phyloP scores from a whole-genome alignment of 352 stramenopile species.

The Elongisporangium prolatum region DNA sequence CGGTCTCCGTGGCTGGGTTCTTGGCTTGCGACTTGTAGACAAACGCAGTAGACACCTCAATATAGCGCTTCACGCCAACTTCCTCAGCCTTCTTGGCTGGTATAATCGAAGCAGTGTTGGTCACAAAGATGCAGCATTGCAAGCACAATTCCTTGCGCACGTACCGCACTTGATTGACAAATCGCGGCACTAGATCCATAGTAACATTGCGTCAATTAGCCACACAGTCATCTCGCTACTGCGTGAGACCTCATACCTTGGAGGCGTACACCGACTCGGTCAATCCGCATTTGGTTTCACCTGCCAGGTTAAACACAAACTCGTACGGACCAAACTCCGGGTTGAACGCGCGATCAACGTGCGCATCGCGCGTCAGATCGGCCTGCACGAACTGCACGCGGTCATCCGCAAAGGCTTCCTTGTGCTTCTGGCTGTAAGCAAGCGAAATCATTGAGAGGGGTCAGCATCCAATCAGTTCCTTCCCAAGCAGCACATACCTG shows the following conservation, averaged over 20 bases:
- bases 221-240: background rate
- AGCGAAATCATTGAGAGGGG: background rate
- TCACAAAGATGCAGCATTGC: no score
- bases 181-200: constrained; percentile 51
- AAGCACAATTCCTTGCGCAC: constrained; percentile 9
- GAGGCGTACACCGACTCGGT: constrained; percentile 71
- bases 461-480: background rate
- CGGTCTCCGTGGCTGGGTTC: constrained; percentile 46
- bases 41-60: constrained; percentile 86
- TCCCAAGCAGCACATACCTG: constrained; percentile 19
- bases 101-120: no score
- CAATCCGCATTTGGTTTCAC: constrained; percentile 79
- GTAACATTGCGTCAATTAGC: background rate
- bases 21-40: constrained; percentile 87
- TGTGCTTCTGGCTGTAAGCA: constrained; percentile 36
- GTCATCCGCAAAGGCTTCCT: constrained; percentile 58
- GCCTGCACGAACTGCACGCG: constrained; percentile 80
- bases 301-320: constrained; percentile 82
- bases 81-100: constrained; percentile 57
- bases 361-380: constrained; percentile 72
- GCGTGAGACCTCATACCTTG: constrained; percentile 32
- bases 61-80: constrained; percentile 67
- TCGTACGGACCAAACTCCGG: constrained; percentile 68
- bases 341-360: constrained; percentile 78
- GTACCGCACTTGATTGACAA: constrained; percentile 80